These are phyloP conservation scores for Wickerhamomyces bovis DNA, from an alignment of 805 yeast species.

Conservation along the genomic window DNA sequence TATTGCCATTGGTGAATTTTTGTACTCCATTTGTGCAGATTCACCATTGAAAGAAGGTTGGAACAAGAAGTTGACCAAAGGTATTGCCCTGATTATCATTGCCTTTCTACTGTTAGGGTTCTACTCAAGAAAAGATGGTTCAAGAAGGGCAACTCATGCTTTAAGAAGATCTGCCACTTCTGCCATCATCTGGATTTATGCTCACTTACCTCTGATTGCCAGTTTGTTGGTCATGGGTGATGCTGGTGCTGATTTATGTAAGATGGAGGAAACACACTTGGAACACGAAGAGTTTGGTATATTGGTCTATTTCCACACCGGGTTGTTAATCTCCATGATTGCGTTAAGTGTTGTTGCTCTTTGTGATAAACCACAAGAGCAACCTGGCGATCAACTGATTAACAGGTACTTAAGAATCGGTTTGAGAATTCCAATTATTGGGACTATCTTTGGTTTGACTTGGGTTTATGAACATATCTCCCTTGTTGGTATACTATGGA, in stretches of 20 bases:
- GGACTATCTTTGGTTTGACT: conserved; percentile 34
- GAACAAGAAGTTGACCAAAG: conserved; percentile 37
- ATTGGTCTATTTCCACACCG: conserved; percentile 47
- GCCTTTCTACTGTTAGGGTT: conserved; percentile 47
- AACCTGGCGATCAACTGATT: conserved; percentile 25
- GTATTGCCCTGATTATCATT: conserved; percentile 39
- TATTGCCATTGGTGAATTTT: conserved; percentile 61
- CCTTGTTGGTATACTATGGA: conserved; percentile 36
- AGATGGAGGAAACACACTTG: conserved; percentile 24
- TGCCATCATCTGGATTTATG: conserved; percentile 40
- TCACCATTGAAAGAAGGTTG: conserved; percentile 43
- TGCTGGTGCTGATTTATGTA: conserved; percentile 45
- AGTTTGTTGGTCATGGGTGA: conserved; percentile 51
- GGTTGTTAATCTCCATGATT: conserved; percentile 39
- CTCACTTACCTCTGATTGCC: conserved; percentile 48
- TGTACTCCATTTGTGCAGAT: conserved; percentile 45
- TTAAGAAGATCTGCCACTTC: conserved; percentile 40
- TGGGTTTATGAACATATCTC: conserved; percentile 34
- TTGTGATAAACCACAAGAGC: conserved; percentile 40
- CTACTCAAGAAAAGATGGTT: conserved; percentile 50
- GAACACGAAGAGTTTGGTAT: conserved; percentile 33
- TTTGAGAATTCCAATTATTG: conserved; percentile 36
- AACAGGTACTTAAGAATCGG: conserved; percentile 34
- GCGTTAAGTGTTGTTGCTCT: conserved; percentile 36
- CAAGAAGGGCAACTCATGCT: conserved; percentile 45